Base-by-base conservation (phyloP, 768 basidiomycete species). In the Collybia mongolica region DNA sequence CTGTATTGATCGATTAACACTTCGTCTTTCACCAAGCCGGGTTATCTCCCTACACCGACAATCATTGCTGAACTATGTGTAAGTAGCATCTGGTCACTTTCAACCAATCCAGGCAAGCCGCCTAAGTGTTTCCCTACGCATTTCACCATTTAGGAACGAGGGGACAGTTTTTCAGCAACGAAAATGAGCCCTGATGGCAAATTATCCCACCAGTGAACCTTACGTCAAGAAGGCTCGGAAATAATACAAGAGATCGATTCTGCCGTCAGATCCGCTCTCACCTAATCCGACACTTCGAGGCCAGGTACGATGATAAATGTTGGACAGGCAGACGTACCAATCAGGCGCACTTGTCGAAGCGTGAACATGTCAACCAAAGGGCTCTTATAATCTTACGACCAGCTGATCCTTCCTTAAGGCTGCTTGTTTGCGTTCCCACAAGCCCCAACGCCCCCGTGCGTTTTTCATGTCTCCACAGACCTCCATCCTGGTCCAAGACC, bases 331-430 rank as follows among this genome's bases (percentile, higher is more conserved):
- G 42, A 47, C 46, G 32, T 32, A 32, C 32, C 32, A 32, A 32
- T 32, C 32, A 3, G 32, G 32, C 32, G 32, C 32, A 32, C 32
- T 47, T 47, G 46, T 36, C 37, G 36, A 47, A 39, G 46, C 37
- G 58, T 57, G 59, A 54, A 63, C 47, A 47, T 51, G 49, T 52
- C 57, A 58, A 50, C 40, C 41, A 44, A 46, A 39, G 50, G 54
- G 45, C 56, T 57, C 59, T 69, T 71, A 69, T 67, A 69, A 60
- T 60, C 62, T 59, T 56, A 49, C 59, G 47, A 51, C 56, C 53
- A 36, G 49, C 48, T 35, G 55, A 56, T 53, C 23, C 46, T 37
- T 40, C 36, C 46, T 51, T 44, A 39, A 46, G 48, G 48, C 43
- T 51, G 43, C 52, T 53, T 53, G 52, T 43, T 38, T 28, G 53